phyloP scores from a whole-genome alignment of 2,329 filamentous ascomycete genomes.

The Phoma herbarum region DNA sequence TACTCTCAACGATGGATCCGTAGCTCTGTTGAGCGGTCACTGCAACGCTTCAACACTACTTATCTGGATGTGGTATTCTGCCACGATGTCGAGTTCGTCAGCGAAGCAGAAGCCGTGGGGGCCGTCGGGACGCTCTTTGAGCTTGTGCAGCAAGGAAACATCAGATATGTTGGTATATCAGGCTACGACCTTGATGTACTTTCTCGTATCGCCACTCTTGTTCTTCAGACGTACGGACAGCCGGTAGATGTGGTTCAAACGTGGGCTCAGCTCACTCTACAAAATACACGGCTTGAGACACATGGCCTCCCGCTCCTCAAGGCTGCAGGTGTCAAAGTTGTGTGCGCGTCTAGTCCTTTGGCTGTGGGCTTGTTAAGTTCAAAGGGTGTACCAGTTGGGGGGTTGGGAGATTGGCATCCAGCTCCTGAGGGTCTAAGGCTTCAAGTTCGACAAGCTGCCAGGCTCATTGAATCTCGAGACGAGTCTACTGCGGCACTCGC shows the following conservation, averaged over 20 bases:
- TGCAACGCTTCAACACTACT: conserved; percentile 3
- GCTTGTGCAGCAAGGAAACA: neutral
- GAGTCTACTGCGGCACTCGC: conserved; percentile 1
- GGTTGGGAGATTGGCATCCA: conserved; percentile 9
- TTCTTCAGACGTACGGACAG: conserved; percentile 1
- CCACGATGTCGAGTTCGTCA: conserved; percentile 8
- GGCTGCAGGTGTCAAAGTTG: conserved; percentile 3
- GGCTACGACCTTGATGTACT: conserved; percentile 5
- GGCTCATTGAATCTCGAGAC: conserved; percentile 1
- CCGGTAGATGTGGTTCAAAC: conserved; percentile 10
- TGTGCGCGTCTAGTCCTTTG: conserved; percentile 4
- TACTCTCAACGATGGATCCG: conserved; percentile 7
- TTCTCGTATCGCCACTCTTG: neutral
- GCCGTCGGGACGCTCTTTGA: conserved; percentile 2
- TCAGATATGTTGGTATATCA: conserved; percentile 6
- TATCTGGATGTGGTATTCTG: conserved; percentile 9
- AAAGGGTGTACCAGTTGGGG: conserved; percentile 7
- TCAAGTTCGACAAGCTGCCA: neutral
- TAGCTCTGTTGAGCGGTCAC: conserved; percentile 1
- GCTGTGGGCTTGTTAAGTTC: conserved; percentile 7
- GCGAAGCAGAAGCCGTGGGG: neutral
- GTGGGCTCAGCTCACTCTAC: conserved; percentile 6
- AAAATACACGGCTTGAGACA: conserved; percentile 8
- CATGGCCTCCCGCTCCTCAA: conserved; percentile 1
- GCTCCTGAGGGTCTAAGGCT: conserved; percentile 2